Conservation (phyloP, 2,329 filamentous ascomycete species). For the Diaporthe sp. region DNA sequence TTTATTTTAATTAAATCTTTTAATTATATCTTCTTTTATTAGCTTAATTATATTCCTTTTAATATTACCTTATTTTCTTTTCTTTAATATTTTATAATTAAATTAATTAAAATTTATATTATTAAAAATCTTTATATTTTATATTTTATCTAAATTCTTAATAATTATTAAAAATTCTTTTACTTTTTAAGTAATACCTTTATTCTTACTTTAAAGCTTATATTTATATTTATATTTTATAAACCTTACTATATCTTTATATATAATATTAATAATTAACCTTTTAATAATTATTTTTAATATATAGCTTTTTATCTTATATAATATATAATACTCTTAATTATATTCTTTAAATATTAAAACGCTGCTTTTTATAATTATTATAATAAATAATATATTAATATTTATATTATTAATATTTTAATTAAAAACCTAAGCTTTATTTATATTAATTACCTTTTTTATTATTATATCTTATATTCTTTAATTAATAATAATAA, state of each 20-base stretch:
- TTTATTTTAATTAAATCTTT: background rate
- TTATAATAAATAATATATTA: background rate
- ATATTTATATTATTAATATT: no score
- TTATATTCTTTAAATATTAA: background rate
- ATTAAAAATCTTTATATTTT: no score
- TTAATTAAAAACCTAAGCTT: no score
- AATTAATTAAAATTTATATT: no score
- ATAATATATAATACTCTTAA: background rate
- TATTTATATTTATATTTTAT: background rate
- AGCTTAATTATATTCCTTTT: background rate
- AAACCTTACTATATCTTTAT: background rate
- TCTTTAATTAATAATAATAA: no score
- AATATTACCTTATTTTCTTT: no score
- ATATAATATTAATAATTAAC: background rate
- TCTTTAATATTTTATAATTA: no score
- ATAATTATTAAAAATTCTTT: background rate
- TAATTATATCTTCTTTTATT: background rate
- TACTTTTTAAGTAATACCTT: background rate
- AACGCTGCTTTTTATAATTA: background rate
- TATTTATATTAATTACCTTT: no score
- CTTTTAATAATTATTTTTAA: background rate
- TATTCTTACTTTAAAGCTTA: no score
- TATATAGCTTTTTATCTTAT: no score
- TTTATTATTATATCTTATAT: no score
- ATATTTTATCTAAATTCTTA: background rate